Percentiles rank a stretch among this genome's conserved stretches.
Evolutionary conservation across 2,329 filamentous ascomycete species (phyloP).

Genomic region (Botrytis fragariae): DNA sequence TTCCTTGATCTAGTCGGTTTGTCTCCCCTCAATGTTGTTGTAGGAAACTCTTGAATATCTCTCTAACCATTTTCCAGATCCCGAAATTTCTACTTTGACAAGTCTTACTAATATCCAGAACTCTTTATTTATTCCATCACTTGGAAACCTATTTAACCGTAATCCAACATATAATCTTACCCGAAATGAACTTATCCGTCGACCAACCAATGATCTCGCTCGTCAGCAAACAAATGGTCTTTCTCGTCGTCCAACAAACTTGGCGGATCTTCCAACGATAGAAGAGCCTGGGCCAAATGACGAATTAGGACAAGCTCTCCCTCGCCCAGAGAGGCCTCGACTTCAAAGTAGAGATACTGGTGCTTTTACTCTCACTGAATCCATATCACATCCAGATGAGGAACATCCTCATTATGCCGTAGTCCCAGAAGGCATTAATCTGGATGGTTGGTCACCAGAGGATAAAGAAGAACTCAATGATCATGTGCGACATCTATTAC

Average conservation of each 20-base stretch:
- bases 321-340: constrained; percentile 1
- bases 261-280: constrained; percentile 16
- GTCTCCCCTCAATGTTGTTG: neutral
- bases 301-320: constrained; percentile 1
- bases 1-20: constrained; percentile 65
- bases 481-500: constrained; percentile 80
- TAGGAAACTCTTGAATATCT: constrained; percentile 1
- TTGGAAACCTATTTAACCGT: constrained; percentile 74
- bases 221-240: constrained; percentile 11
- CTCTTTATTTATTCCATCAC: constrained; percentile 78
- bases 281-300: constrained; percentile 21
- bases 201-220: constrained; percentile 31
- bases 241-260: constrained; percentile 12
- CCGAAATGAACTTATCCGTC: constrained; percentile 38
- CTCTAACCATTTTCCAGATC: constrained; percentile 29
- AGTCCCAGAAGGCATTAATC: constrained; percentile 67
- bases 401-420: constrained; percentile 66
- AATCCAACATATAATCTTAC: constrained; percentile 75
- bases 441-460: constrained; percentile 71
- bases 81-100: constrained; percentile 68
- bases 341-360: constrained; percentile 28
- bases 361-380: constrained; percentile 47
- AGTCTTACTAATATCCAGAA: constrained; percentile 89
- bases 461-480: constrained; percentile 80
- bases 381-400: constrained; percentile 66